These are phyloP conservation scores for Tulasnella sp. DNA, from an alignment of 768 basidiomycete genomes.

Conservation along the genomic window DNA sequence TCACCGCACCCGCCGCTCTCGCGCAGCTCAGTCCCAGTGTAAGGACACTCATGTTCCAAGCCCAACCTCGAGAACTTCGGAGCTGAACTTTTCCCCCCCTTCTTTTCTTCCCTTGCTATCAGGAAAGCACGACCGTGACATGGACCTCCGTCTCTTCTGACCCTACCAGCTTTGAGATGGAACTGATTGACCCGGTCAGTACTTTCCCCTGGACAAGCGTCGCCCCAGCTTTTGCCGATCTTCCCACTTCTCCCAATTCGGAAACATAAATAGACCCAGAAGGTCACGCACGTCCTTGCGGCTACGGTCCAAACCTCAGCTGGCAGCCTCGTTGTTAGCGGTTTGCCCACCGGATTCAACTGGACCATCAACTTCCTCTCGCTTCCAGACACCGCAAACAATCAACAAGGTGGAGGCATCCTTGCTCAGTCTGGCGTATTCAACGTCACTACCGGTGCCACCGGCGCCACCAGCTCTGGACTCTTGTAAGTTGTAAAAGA, in stretches of 20 bases:
- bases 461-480: background rate
- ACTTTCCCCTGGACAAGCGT: background rate
- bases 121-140: conserved; percentile 2
- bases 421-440: conserved; percentile 10
- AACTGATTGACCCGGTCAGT: conserved; percentile 7
- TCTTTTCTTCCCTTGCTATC: no score
- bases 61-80: background rate
- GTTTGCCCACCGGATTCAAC: conserved; percentile 1
- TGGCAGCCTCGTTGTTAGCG: background rate
- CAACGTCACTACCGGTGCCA: background rate
- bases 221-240: background rate
- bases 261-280: background rate
- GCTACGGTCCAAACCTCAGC: background rate
- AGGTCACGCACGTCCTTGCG: background rate
- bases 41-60: background rate
- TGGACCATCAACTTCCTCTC: background rate
- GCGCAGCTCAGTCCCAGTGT: background rate
- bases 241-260: background rate
- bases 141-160: conserved; percentile 12
- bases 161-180: conserved; percentile 5
- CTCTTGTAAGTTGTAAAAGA: background rate
- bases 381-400: background rate
- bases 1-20: conserved; percentile 4
- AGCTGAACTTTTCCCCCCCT: background rate
- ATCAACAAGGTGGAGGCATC: conserved; percentile 5